A percentile compares a stretch with the other conserved stretches of the same genome.
These are phyloP conservation scores for Aphanomyces stellatus DNA, from an alignment of 352 stramenopile genomes.

Conservation along the genomic window DNA sequence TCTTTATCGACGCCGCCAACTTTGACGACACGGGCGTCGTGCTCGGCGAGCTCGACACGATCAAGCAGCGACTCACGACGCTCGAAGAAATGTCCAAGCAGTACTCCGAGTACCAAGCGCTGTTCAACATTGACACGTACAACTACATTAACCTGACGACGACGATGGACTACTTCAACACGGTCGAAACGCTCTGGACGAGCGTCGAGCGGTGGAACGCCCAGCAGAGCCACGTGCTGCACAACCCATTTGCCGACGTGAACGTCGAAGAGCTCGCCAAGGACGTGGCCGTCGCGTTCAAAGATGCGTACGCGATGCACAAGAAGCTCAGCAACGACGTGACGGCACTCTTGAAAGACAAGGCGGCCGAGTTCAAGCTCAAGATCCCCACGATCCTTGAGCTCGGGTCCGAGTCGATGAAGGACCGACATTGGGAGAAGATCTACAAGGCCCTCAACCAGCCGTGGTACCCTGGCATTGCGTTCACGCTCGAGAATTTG, in stretches of 20 bases:
- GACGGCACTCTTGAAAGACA: slow-evolving; percentile 78
- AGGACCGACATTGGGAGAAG: slow-evolving; percentile 92
- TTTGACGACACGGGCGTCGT: slow-evolving; percentile 80
- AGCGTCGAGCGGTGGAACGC: slow-evolving; percentile 84
- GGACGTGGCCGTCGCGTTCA: slow-evolving; percentile 80
- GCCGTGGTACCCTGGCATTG: slow-evolving; percentile 81
- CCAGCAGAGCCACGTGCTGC: slow-evolving; percentile 66
- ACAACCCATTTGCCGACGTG: slow-evolving; percentile 76
- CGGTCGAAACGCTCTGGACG: slow-evolving; percentile 78
- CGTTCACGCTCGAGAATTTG: slow-evolving; percentile 85
- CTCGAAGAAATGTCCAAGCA: slow-evolving; percentile 86
- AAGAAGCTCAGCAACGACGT: slow-evolving; percentile 90
- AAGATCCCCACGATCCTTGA: slow-evolving; percentile 89
- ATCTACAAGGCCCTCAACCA: slow-evolving; percentile 88
- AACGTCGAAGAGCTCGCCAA: slow-evolving; percentile 85
- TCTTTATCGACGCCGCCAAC: slow-evolving; percentile 83
- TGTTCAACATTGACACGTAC: slow-evolving; percentile 86
- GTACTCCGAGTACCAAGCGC: slow-evolving; percentile 87
- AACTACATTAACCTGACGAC: slow-evolving; percentile 86
- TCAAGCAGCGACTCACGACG: slow-evolving; percentile 75
- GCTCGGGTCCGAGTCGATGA: slow-evolving; percentile 86
- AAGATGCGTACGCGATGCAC: slow-evolving; percentile 82
- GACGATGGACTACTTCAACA: slow-evolving; percentile 78
- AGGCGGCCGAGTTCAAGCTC: slow-evolving; percentile 83
- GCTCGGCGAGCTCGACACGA: slow-evolving; percentile 64